phyloP scores from a whole-genome alignment of 2,329 filamentous ascomycete species.

The Aplosporella prunicola region DNA sequence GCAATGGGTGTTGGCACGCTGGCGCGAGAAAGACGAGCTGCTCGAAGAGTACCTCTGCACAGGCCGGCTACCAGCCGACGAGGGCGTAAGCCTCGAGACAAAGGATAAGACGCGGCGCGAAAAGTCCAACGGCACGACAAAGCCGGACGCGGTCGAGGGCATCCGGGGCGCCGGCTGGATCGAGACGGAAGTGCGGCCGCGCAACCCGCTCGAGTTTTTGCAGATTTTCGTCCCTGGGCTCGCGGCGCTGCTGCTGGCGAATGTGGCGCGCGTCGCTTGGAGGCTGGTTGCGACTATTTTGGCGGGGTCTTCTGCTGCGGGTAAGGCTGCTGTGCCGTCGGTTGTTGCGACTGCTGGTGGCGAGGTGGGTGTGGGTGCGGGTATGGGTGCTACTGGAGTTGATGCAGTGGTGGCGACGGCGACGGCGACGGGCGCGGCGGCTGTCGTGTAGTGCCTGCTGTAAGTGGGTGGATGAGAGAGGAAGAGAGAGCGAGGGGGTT shows the following conservation, averaged over 20 bases:
- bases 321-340: no score
- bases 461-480: no score
- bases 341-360: no score
- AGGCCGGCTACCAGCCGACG: constrained; percentile 71
- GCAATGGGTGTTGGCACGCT: constrained; percentile 70
- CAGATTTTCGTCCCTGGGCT: constrained; percentile 29
- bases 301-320: no score
- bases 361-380: no score
- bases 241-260: constrained; percentile 2
- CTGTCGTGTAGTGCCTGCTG: no score
- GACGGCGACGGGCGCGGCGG: no score
- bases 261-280: no score
- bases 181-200: constrained; percentile 37
- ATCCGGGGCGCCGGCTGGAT: constrained; percentile 29
- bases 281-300: no score
- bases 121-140: constrained; percentile 2
- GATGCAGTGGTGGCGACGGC: no score
- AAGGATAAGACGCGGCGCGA: background rate
- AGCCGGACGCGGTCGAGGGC: constrained; percentile 2
- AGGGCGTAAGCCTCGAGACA: constrained; percentile 4
- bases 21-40: constrained; percentile 84
- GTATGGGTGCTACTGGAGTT: no score
- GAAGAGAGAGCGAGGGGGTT: no score
- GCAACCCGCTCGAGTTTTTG: constrained; percentile 31
- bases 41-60: constrained; percentile 66